Evolutionary conservation across 1,284 basidiomycete species (phyloP), one percentile per base, ranked within the genome.

Genomic region (Ustanciosporium gigantosporum): DNA sequence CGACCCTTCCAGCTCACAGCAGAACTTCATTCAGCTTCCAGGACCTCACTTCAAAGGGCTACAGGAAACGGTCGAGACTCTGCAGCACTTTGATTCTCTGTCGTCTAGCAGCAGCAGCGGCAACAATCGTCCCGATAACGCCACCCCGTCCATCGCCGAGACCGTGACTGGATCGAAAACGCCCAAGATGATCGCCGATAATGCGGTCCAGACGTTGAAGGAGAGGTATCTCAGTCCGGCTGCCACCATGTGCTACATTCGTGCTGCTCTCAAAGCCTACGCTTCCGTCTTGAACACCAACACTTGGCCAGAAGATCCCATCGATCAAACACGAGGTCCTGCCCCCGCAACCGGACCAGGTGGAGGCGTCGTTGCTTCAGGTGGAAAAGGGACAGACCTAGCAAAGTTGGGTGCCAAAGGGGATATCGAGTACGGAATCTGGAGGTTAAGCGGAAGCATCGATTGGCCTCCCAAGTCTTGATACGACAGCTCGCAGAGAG

Each of bases 351-450:
- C 35, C 11, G 60, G 59, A 15, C 52, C 52, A 0, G 60, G 64
- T 9, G 50, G 55, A 7, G 64, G 64, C 11, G 64, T 66, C 0
- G 57, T 49, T 2, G 40, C 64, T 9, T 42, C 39, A 4, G 45
- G 51, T 15, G 64, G 58, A 11, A 70, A 62, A 40, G 64, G 55
- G 4, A 51, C 46, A 34, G 49, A 66, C 27, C 31, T 68, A 36
- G 20, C 9, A 7, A 46, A 42, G 29, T 2, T 52, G 4, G 50
- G 51, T 7, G 53, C 49, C 16, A 51, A 64, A 21, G 68, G 68
- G 5, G 68, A 71, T 41, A 61, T 71, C 36, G 68, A 71, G 52
- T 57, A 60, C 22, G 62, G 66, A 2, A 41, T 66, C 2, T 71
- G 68, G 68, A 31, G 51, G 17, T 17, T 67, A 31, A 50, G 37